Conservation (phyloP, 2,329 filamentous ascomycete species). For the Diaporthe citriasiana region DNA sequence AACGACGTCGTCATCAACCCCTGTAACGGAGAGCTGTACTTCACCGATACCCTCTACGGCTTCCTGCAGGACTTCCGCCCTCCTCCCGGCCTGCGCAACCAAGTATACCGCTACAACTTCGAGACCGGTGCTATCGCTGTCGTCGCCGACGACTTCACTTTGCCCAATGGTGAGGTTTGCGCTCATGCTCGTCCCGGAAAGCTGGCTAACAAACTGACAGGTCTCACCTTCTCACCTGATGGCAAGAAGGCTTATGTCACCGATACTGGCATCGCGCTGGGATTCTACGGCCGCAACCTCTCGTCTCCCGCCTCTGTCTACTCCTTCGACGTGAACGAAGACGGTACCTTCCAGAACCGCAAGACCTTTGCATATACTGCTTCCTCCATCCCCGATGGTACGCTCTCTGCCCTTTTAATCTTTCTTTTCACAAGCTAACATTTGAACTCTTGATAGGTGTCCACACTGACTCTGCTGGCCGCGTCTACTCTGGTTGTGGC, state of each 20-base stretch:
- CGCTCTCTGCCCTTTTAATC: too few species aligned
- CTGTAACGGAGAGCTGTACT: conserved; percentile 69
- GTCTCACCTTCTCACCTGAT: conserved; percentile 67
- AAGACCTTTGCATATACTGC: conserved; percentile 68
- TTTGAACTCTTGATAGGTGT: conserved; percentile 56
- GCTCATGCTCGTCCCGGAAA: neutral
- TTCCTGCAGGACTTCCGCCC: conserved; percentile 71
- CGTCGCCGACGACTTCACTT: conserved; percentile 69
- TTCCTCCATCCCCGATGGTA: conserved; percentile 64
- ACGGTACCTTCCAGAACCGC: conserved; percentile 60
- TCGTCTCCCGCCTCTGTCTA: conserved; percentile 62
- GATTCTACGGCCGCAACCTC: conserved; percentile 57
- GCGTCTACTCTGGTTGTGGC: conserved; percentile 67
- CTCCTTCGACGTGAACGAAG: conserved; percentile 56
- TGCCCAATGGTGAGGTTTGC: conserved; percentile 63
- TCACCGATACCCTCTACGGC: conserved; percentile 74
- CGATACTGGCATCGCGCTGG: conserved; percentile 64
- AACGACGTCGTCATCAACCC: conserved; percentile 71
- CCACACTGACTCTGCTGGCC: conserved; percentile 67
- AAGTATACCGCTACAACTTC: conserved; percentile 71
- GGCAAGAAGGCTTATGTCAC: conserved; percentile 65
- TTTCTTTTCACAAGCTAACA: neutral
- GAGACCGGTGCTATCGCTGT: conserved; percentile 64
- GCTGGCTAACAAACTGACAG: conserved; percentile 44
- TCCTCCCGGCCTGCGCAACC: conserved; percentile 65